Percentiles rank a stretch among this genome's conserved stretches.
These are phyloP conservation scores for Salvia splendens DNA, from an alignment of 257 asterid species.

Conservation along the genomic window DNA sequence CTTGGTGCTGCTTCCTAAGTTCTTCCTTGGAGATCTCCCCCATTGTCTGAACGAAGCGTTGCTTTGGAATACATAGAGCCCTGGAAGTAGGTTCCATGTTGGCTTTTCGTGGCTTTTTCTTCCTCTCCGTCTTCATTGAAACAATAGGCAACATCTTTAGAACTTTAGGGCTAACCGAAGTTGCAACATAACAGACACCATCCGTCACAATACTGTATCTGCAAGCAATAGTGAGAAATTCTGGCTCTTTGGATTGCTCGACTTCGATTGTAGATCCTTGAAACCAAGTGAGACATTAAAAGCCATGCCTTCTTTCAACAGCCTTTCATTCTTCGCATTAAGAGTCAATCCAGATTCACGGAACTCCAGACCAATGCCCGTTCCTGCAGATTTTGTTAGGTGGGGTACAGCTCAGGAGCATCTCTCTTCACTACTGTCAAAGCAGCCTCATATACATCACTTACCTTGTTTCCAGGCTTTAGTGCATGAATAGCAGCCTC, in stretches of 20 bases:
- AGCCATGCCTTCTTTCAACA: conserved; percentile 70
- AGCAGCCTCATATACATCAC: conserved; percentile 61
- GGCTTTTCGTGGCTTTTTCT: conserved; percentile 43
- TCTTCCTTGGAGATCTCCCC: conserved; percentile 73
- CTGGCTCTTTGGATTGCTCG: conserved; percentile 52
- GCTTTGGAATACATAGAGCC: conserved; percentile 58
- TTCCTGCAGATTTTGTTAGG: conserved; percentile 75
- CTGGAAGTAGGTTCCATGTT: conserved; percentile 34
- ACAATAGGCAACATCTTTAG: conserved; percentile 55
- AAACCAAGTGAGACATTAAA: conserved; percentile 76
- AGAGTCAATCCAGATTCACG: conserved; percentile 68
- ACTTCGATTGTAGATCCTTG: conserved; percentile 56
- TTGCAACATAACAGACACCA: conserved; percentile 49
- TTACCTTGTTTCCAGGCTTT: conserved; percentile 57
- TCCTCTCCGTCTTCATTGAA: conserved; percentile 61
- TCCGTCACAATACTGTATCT: conserved; percentile 61
- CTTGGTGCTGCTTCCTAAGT: conserved; percentile 78
- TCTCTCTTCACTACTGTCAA: conserved; percentile 57
- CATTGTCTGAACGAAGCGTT: conserved; percentile 68
- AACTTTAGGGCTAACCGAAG: conserved; percentile 49
- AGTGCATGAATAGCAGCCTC: conserved; percentile 69
- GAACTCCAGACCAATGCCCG: conserved; percentile 82
- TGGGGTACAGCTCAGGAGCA: conserved; percentile 62
- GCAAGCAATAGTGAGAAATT: conserved; percentile 65
- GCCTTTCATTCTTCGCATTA: conserved; percentile 57